Evolutionary conservation across 805 yeast genomes (phyloP), one percentile per base, ranked within the genome.

Genomic region (Clavispora vitiphila): DNA sequence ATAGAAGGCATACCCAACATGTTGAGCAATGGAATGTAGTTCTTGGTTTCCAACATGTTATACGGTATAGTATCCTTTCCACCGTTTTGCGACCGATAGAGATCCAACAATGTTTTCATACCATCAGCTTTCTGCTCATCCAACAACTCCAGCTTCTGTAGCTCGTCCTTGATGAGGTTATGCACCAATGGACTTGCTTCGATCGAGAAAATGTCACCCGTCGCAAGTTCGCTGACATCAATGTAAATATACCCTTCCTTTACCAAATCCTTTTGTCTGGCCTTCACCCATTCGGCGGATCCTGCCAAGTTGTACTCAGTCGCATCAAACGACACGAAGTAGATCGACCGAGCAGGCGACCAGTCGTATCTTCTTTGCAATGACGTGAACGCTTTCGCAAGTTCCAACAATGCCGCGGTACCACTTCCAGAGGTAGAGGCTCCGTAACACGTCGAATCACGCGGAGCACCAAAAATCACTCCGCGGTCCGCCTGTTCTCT

Each of bases 251-350:
- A 80, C 0, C 84, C 83, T 48, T 83, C 82, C 36, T 76, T 71
- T 40, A 71, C 65, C 21, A 88, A 63, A 30, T 70, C 72, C 19
- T 74, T 72, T n/a, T 65, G 58, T 42, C 74, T 73, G 27, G 70
- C 65, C 50, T 83, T 86, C 6, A 82, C 71, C 74, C 90, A 80
- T 54, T 84, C 91, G 0, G 89, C 73, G n/a, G 86, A 72, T 0
- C 98, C 98, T 0, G 93, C 96, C 50, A 73, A 65, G 57, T 89
- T 89, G 54, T 83, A 88, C 46, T 81, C 80, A 0, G 84, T 67
- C 1, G 86, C 96, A 53, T 90, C 95, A 67, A 85, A 88, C 0
- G 96, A 86, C 0, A 80, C 78, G 64, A 90, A 89, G 55, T 83
- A 82, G 11, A 90, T 81, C 3, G 90, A 73, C 58, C 98, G 75